Evolutionary conservation across 179 eudicot genomes (phyloP), one percentile per base, ranked within the genome.

Genomic region (Carnegiea gigantea): DNA sequence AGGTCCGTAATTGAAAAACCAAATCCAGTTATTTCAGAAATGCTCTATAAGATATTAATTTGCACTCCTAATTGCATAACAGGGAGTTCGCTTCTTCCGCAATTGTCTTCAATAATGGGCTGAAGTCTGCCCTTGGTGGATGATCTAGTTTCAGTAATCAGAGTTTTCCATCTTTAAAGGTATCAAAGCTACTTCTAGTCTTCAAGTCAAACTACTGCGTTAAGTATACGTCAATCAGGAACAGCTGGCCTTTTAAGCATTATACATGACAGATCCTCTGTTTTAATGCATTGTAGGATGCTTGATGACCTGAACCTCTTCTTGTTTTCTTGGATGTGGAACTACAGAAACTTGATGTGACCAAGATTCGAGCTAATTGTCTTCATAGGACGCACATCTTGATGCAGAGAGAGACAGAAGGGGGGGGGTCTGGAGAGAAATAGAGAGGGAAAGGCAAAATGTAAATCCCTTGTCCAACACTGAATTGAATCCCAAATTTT

Each of bases 21-120:
- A 20, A 0, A 9, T 36, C 43, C 17, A 43, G 18, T 43, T 73
- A 78, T 44, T 70, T 78, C 65, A 23, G 20, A 60, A 51, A 23
- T 72, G 43, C 11, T 18, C 20, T 36, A 23, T n/a, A 28, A 43
- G 51, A 76, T 75, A 62, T 75, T 80, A 14, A 81, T 18, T 51
- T 20, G 72, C 20, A 36, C n/a, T 30, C 30, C 30, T 75, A 40
- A 40, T 40, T 40, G 17, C 82, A 30, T 72, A 77, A 78, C 93
- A 93, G 98, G 98, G 92, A 76, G 81, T 95, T 85, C 95, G 97
- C 23, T 92, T 93, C 85, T 95, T 95, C 86, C 89, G 97, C 73
- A 91, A 90, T 82, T 95, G 95, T 75, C 99, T 94, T 67, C 93
- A 89, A 76, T 91, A 84, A 85, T 73, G 59, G 78, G 38, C 73